Base-by-base conservation (phyloP, 2,329 filamentous ascomycete genomes). In the Basipetospora sp. region DNA sequence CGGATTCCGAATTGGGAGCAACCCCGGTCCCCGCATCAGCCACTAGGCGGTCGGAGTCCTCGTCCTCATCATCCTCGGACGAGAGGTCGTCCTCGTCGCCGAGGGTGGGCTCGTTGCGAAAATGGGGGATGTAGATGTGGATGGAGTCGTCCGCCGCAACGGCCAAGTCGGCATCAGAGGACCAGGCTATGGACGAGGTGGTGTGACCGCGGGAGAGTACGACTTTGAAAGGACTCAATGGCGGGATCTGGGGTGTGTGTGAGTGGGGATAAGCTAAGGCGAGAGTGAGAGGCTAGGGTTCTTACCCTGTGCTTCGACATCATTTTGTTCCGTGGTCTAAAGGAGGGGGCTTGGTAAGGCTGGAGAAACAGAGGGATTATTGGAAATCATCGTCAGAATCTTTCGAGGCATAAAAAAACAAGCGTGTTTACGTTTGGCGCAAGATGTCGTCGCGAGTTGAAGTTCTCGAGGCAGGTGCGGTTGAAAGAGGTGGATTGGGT, bases 81-180 rank as follows among this genome's bases (percentile, higher is more conserved):
- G 34, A 16, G 16, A n/a, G 19, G 13, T 19, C 25, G 15, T 19
- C 36, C 14, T 38, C 36, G 20, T 39, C 36, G 36, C 36, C 36
- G 9, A 33, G 30, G 9, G 11, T 11, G 15, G 30, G 30, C 18
- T 33, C 36, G 31, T 39, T 31, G n/a, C 36, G 36, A 19, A 39
- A 39, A 31, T 68, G 62, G 4, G 69, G 69, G 5, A 71, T 48
- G 41, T 63, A 69, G 33, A 72, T 51, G 45, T 65, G 58, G 20
- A 73, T 55, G 30, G 64, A 66, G 48, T 75, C 71, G 43, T 71
- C 67, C n/a, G 67, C 65, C 3, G 62, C 65, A 22, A 74, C 59
- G 25, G 70, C 71, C 4, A 75, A 56, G 46, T 74, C 71, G 17
- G 64, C 67, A 38, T 75, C 71, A 43, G 64, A 65, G 16, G 71